Evolutionary conservation across 2,329 filamentous ascomycete species (phyloP).

Genomic region (Ampelomyces quisqualis): DNA sequence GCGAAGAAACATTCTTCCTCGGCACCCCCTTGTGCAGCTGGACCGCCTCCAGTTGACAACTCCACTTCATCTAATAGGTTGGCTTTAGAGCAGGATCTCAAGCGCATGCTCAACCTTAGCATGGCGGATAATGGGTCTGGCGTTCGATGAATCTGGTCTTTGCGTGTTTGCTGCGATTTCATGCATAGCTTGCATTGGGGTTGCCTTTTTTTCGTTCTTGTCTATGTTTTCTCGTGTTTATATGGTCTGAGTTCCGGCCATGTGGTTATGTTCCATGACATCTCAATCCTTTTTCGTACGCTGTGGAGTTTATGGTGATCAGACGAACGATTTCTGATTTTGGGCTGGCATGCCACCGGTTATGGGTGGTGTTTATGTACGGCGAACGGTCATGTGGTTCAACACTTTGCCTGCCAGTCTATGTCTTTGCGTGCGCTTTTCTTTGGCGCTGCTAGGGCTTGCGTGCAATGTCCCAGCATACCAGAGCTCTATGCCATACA

Average conservation of each 20-base stretch:
- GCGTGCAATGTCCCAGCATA: too few relatives aligned
- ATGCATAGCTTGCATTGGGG: constrained; percentile 28
- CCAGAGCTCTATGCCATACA: too few relatives aligned
- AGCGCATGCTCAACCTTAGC: constrained; percentile 40
- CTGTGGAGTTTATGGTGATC: constrained; percentile 22
- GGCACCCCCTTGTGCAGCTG: constrained; percentile 15
- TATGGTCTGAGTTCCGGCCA: constrained; percentile 17
- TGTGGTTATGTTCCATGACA: constrained; percentile 24
- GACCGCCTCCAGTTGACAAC: constrained; percentile 17
- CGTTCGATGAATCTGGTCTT: constrained; percentile 23
- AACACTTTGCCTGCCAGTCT: too few relatives aligned
- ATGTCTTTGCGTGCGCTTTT: too few relatives aligned
- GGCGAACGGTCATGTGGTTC: constrained; percentile 4
- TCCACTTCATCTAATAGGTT: constrained; percentile 22
- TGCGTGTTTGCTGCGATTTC: constrained; percentile 18
- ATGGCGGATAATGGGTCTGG: constrained; percentile 21
- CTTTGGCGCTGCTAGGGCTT: constrained; percentile 17
- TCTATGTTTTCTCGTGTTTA: constrained; percentile 26
- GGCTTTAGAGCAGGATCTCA: constrained; percentile 40
- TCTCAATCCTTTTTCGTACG: constrained; percentile 14
- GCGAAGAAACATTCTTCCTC: constrained; percentile 34
- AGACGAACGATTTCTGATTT: too few relatives aligned
- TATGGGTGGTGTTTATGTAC: constrained; percentile 13
- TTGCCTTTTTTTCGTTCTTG: constrained; percentile 15
- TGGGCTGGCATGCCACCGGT: constrained; percentile 17